A percentile compares a stretch with the other conserved stretches of the same genome.
Conservation (phyloP, 805 yeast species). For the Saccharomycopsis javanensis region DNA sequence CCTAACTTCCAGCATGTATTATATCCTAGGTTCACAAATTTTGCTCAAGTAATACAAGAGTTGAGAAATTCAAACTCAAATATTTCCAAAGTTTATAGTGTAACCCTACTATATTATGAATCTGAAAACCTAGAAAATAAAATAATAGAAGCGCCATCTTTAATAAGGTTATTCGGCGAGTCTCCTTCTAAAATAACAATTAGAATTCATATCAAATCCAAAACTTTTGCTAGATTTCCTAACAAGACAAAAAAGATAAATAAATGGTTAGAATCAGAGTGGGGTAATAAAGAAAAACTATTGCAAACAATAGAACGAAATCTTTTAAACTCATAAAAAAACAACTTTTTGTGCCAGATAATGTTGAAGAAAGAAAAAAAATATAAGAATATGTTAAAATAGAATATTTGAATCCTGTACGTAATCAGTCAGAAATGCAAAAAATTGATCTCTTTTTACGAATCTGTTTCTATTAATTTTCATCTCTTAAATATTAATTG, state of each 20-base stretch:
- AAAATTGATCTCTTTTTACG: no score
- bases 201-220: conserved; percentile 39
- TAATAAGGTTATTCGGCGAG: conserved; percentile 27
- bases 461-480: no score
- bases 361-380: not conserved
- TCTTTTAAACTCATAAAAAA: no score
- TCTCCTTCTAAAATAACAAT: conserved; percentile 27
- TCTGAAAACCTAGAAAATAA: conserved; percentile 6
- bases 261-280: conserved; percentile 64
- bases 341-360: no score
- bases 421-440: no score
- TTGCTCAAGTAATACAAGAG: conserved; percentile 40
- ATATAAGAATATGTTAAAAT: not conserved
- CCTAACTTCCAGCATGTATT: conserved; percentile 52
- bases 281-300: conserved; percentile 60
- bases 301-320: conserved; percentile 31
- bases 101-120: conserved; percentile 38
- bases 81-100: conserved; percentile 36
- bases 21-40: conserved; percentile 67
- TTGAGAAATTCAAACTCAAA: conserved; percentile 24
- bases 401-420: no score
- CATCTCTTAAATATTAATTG: not conserved
- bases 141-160: conserved; percentile 24
- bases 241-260: conserved; percentile 46
- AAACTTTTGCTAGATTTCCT: conserved; percentile 40